Conservation (phyloP, 2,329 filamentous ascomycete species). For the Ceratocystiopsis sp. region DNA sequence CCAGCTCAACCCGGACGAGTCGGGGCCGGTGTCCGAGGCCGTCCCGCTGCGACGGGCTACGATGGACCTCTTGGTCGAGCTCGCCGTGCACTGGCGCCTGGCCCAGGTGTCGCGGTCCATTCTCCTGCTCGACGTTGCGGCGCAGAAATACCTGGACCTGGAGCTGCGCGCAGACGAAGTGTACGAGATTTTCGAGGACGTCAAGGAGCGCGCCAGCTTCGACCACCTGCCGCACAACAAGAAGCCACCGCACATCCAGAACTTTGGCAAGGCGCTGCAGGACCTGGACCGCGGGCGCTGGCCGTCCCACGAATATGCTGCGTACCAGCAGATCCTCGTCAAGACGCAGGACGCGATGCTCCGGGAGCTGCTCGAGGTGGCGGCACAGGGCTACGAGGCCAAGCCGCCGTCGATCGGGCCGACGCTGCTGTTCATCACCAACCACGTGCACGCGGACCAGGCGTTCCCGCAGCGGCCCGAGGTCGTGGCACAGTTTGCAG, state of each 20-base stretch:
- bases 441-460: conserved; percentile 65
- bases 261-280: conserved; percentile 30
- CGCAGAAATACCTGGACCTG: conserved; percentile 70
- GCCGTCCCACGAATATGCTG: conserved; percentile 50
- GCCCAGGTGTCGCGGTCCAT: conserved; percentile 67
- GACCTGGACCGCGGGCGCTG: conserved; percentile 44
- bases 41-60: conserved; percentile 57
- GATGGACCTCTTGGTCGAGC: conserved; percentile 66
- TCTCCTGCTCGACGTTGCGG: conserved; percentile 67
- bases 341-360: conserved; percentile 67
- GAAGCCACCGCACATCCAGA: conserved; percentile 38
- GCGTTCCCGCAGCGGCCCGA: conserved; percentile 55
- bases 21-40: conserved; percentile 5
- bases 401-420: conserved; percentile 63
- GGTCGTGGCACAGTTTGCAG: conserved; percentile 54
- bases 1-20: conserved; percentile 25
- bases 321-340: conserved; percentile 59
- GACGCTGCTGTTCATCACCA: conserved; percentile 59
- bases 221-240: conserved; percentile 45
- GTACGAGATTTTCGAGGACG: conserved; percentile 65
- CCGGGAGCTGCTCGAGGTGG: conserved; percentile 62
- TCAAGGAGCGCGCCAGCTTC: conserved; percentile 38
- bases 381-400: conserved; percentile 79
- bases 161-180: conserved; percentile 68
- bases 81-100: conserved; percentile 77